phyloP scores from a whole-genome alignment of 129 eudicot species.

The Flaveria ramosissima region DNA sequence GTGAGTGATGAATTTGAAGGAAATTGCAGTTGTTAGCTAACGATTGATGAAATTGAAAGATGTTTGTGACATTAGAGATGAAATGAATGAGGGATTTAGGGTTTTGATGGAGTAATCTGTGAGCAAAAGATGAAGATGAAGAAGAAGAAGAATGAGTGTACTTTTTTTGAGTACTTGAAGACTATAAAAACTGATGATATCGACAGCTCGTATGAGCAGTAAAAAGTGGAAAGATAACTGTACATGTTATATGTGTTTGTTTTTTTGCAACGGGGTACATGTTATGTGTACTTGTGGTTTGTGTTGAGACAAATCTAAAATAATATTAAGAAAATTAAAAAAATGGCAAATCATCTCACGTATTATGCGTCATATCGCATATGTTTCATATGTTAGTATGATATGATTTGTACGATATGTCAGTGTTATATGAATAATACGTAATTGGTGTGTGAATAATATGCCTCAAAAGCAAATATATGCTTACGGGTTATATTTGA shows the following conservation, averaged over 20 bases:
- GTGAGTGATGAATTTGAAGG: background rate
- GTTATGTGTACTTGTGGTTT: background rate
- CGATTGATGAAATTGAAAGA: background rate
- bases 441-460: too few relatives aligned
- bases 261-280: too few relatives aligned
- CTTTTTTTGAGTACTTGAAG: too few relatives aligned
- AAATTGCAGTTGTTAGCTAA: background rate
- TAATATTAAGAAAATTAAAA: too few relatives aligned
- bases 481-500: too few relatives aligned
- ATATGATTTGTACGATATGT: too few relatives aligned
- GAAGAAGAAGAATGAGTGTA: background rate
- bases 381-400: too few relatives aligned
- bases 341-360: too few relatives aligned
- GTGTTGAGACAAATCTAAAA: background rate
- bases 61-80: conserved; percentile 8
- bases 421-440: too few relatives aligned
- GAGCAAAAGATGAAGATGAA: background rate
- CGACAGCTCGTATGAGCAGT: conserved; percentile 21
- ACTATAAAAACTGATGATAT: conserved; percentile 5
- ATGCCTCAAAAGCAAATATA: too few relatives aligned
- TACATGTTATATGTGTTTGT: background rate
- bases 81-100: conserved; percentile 1
- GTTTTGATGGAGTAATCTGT: background rate
- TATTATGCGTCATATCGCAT: too few relatives aligned
- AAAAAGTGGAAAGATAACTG: conserved; percentile 28